phyloP scores from a whole-genome alignment of 495 filamentous ascomycete genomes.

The Podospora sp. region DNA sequence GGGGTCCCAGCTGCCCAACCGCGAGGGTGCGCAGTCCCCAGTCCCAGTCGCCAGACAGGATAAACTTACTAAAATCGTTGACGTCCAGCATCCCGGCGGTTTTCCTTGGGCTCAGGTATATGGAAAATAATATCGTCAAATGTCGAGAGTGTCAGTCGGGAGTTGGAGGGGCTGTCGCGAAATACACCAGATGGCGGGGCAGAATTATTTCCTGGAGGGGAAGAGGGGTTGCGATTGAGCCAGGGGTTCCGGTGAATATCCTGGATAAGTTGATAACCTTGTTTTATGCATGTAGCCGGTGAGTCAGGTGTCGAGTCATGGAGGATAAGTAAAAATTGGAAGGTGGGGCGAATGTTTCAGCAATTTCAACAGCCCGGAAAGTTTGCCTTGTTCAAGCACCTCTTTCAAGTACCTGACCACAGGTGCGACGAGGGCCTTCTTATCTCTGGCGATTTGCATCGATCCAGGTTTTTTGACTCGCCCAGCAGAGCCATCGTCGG shows the following conservation, averaged over 20 bases:
- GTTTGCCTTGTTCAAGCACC: too few species aligned
- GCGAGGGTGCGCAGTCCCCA: neutral
- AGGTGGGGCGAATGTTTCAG: too few species aligned
- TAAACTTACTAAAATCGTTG: conserved; percentile 41
- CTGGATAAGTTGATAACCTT: neutral
- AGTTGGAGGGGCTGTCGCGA: conserved; percentile 24
- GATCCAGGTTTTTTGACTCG: too few species aligned
- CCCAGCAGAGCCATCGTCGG: too few species aligned
- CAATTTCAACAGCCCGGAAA: too few species aligned
- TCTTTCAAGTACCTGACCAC: too few species aligned
- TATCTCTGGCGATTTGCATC: too few species aligned
- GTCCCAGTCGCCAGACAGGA: conserved; percentile 2
- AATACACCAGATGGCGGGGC: conserved; percentile 35
- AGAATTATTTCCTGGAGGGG: conserved; percentile 38
- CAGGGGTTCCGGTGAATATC: neutral
- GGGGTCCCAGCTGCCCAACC: conserved; percentile 16
- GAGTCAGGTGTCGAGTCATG: conserved; percentile 10
- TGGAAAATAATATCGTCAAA: neutral
- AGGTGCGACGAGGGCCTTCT: too few species aligned
- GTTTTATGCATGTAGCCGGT: conserved; percentile 13
- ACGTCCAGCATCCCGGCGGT: conserved; percentile 40
- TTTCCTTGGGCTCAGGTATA: neutral
- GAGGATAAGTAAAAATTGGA: too few species aligned
- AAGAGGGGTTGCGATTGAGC: conserved; percentile 25
- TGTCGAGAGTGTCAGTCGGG: neutral